A percentile compares a stretch with the other conserved stretches of the same genome.
These are phyloP conservation scores for Trichoderma sp. DNA, from an alignment of 2,329 filamentous ascomycete species.

Conservation along the genomic window DNA sequence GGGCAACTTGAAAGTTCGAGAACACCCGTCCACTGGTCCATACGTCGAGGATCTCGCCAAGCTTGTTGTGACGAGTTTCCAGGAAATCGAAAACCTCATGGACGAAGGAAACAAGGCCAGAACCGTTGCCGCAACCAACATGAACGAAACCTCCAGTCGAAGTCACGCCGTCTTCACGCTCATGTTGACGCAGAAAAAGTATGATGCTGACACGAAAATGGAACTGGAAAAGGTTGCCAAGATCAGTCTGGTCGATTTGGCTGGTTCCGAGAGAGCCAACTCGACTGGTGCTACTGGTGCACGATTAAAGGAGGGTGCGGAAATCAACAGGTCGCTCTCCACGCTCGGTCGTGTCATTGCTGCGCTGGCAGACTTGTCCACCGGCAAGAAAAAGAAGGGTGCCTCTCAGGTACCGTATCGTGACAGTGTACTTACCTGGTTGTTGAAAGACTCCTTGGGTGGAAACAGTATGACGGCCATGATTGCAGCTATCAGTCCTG, in stretches of 20 bases:
- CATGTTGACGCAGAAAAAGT: conserved; percentile 89
- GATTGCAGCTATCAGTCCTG: conserved; percentile 98
- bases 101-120: conserved; percentile 98
- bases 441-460: conserved; percentile 93
- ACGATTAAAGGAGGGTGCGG: conserved; percentile 92
- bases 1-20: conserved; percentile 93
- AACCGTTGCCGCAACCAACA: conserved; percentile 97
- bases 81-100: conserved; percentile 97
- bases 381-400: conserved; percentile 75
- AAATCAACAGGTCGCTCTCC: conserved; percentile 96
- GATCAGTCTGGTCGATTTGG: conserved; percentile 96
- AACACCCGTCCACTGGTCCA: conserved; percentile 94
- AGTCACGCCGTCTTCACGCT: conserved; percentile 98
- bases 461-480: conserved; percentile 99
- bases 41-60: conserved; percentile 98
- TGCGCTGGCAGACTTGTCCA: conserved; percentile 84
- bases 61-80: conserved; percentile 85
- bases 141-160: conserved; percentile 99
- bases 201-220: conserved; percentile 91
- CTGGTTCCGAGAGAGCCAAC: conserved; percentile 94
- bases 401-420: conserved; percentile 84
- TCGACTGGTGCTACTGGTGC: conserved; percentile 96
- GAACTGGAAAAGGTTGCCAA: conserved; percentile 96
- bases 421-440: conserved; percentile 94
- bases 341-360: conserved; percentile 97